Percentiles rank a stretch among this genome's conserved stretches.
Conservation (phyloP, 495 filamentous ascomycete genomes). For the Neurospora sp. region DNA sequence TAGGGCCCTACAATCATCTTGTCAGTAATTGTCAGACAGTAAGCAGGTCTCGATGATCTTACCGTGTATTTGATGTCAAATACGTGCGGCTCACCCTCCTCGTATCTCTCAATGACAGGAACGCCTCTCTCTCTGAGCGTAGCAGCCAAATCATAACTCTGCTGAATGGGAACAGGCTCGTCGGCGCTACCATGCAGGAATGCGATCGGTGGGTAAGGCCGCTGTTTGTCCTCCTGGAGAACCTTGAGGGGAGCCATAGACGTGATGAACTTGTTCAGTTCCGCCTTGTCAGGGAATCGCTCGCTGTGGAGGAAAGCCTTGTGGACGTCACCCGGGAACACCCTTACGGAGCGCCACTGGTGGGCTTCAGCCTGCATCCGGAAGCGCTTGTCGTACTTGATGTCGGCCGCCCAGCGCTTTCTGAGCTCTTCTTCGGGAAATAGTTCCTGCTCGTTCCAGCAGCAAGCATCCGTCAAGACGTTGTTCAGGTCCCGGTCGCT, state of each 20-base stretch:
- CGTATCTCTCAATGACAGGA: constrained; percentile 15
- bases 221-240: constrained; percentile 3
- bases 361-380: constrained; percentile 20
- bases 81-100: constrained; percentile 12
- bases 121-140: constrained; percentile 10
- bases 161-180: constrained; percentile 10
- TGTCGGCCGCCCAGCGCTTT: constrained; percentile 12
- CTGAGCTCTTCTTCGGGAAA: constrained; percentile 9
- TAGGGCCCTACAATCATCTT: not conserved
- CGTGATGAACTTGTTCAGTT: constrained; percentile 7
- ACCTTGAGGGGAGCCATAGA: constrained; percentile 11
- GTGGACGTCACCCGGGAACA: not conserved
- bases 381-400: constrained; percentile 9
- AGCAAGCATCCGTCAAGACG: constrained; percentile 10
- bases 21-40: not conserved
- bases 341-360: constrained; percentile 5
- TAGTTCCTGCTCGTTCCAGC: constrained; percentile 14
- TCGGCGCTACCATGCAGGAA: constrained; percentile 19
- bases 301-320: constrained; percentile 15
- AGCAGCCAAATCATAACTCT: constrained; percentile 14
- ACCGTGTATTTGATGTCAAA: constrained; percentile 21
- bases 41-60: not conserved
- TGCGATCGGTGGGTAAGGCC: constrained; percentile 16
- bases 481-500: constrained; percentile 11
- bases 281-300: constrained; percentile 9